phyloP scores from a whole-genome alignment of 805 yeast species.

The Zygoascus flipseniorum region DNA sequence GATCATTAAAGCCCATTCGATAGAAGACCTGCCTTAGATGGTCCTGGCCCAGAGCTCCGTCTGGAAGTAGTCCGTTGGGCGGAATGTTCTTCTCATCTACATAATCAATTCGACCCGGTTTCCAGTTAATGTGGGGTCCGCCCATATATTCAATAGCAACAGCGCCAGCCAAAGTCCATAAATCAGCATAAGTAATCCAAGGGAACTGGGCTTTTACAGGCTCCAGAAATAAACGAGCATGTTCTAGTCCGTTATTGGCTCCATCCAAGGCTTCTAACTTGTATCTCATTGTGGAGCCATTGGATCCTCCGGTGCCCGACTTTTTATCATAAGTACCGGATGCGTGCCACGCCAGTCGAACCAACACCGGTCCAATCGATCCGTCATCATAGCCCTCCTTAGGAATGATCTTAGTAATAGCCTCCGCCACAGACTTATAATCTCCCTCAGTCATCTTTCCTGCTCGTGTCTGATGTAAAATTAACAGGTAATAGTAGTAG shows the following conservation, averaged over 20 bases:
- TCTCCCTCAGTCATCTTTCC: constrained; percentile 20
- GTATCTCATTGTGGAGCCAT: constrained; percentile 48
- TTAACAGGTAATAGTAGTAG: not conserved
- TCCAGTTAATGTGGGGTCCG: constrained; percentile 71
- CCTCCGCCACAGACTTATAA: constrained; percentile 33
- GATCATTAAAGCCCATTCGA: constrained; percentile 53
- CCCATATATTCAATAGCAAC: constrained; percentile 53
- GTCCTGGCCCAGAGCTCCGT: constrained; percentile 45
- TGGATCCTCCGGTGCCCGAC: constrained; percentile 45
- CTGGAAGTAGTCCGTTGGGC: constrained; percentile 55
- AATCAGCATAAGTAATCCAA: constrained; percentile 55
- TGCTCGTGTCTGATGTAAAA: too few relatives aligned
- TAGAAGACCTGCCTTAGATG: constrained; percentile 48
- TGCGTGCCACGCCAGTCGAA: constrained; percentile 81
- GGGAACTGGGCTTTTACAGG: constrained; percentile 50
- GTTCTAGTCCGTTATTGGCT: constrained; percentile 42
- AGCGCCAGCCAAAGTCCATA: constrained; percentile 68
- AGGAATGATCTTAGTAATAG: constrained; percentile 29
- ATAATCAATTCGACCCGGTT: constrained; percentile 60
- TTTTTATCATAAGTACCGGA: constrained; percentile 66
- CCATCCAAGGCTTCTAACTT: constrained; percentile 36
- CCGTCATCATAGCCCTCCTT: constrained; percentile 54
- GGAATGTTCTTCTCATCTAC: constrained; percentile 47
- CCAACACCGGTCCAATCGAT: constrained; percentile 65
- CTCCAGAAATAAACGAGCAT: constrained; percentile 48